Evolutionary conservation across 441 rosid species (phyloP), one percentile per base, ranked within the genome.

Genomic region (Hypseocharis bilobata): DNA sequence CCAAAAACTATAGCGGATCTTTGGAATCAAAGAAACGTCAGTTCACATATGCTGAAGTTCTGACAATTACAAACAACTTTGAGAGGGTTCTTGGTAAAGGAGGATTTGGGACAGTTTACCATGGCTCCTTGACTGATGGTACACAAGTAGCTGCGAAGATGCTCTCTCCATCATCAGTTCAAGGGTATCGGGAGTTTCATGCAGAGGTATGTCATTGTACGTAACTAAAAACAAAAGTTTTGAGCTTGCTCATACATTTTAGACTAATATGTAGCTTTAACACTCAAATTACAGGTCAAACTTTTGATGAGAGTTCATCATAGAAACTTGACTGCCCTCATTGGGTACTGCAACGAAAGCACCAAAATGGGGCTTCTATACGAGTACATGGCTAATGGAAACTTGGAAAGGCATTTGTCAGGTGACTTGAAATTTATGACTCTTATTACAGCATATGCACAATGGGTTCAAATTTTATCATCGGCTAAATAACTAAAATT

Each of bases 181-280:
- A 64, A 27, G 67, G 67, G 0, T 20, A 45, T 28, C 47, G n/a
- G 11, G 57, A 64, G 40, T 64, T 64, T 27, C 40, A 64, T 14
- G 67, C 67, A 16, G 67, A 64, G 67, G 67, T 64, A 20, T 26
- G 26, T n/a, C n/a, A n/a, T n/a, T n/a, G n/a, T n/a, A n/a, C n/a
- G n/a, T n/a, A n/a, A n/a, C n/a, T 8, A n/a, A 58, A 25, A 26
- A 1, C 2, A 59, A 26, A 6, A 36, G 11, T 36, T 36, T 36
- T 36, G 11, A 36, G 42, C 13, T 36, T 36, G 42, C 11, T 36
- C 42, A 7, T 36, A 2, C 42, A 20, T 22, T n/a, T n/a, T n/a
- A n/a, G n/a, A n/a, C n/a, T n/a, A n/a, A n/a, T n/a, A n/a, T n/a
- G n/a, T 16, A 45, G 0, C 14, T n/a, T 14, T 16, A 14, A 17